phyloP scores from a whole-genome alignment of 106 monocot genomes.

The Acorus calamus region DNA sequence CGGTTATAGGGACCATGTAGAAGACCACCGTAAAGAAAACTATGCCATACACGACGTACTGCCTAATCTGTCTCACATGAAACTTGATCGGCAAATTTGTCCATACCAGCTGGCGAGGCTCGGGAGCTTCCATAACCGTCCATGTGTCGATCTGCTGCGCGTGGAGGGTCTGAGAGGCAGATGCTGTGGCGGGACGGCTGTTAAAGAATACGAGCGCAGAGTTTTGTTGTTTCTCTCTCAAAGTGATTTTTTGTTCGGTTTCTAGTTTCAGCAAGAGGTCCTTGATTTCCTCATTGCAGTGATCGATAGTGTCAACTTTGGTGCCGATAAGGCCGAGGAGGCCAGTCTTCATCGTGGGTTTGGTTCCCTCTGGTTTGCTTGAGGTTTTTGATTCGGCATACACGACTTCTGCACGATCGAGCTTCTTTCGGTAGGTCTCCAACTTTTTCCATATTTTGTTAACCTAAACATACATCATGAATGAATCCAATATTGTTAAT shows the following conservation, averaged over 20 bases:
- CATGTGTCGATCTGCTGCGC: slow-evolving; percentile 61
- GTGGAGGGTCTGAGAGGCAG: slow-evolving; percentile 60
- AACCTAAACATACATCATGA: slow-evolving; percentile 26
- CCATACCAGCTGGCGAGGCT: slow-evolving; percentile 81
- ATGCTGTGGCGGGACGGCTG: slow-evolving; percentile 35
- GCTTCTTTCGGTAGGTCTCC: slow-evolving; percentile 65
- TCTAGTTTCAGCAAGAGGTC: slow-evolving; percentile 67
- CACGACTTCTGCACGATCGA: slow-evolving; percentile 67
- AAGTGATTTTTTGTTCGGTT: slow-evolving; percentile 59
- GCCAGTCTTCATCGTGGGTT: slow-evolving; percentile 63
- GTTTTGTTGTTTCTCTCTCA: slow-evolving; percentile 57
- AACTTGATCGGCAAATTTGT: slow-evolving; percentile 53
- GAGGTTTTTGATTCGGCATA: slow-evolving; percentile 54
- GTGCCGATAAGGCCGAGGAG: slow-evolving; percentile 69
- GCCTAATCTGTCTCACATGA: slow-evolving; percentile 57
- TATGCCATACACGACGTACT: slow-evolving; percentile 38
- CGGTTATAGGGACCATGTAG: slow-evolving; percentile 75
- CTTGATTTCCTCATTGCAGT: slow-evolving; percentile 70
- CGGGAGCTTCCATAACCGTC: slow-evolving; percentile 81
- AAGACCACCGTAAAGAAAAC: slow-evolving; percentile 90
- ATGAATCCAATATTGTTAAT: too few relatives aligned
- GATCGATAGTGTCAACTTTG: slow-evolving; percentile 77
- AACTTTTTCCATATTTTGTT: slow-evolving; percentile 72
- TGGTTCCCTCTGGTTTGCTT: slow-evolving; percentile 53
- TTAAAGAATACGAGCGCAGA: slow-evolving; percentile 82